Evolutionary conservation across 164 flowering plant genomes (phyloP), one percentile per base, ranked within the genome.

Genomic region (Berberis vulgaris): DNA sequence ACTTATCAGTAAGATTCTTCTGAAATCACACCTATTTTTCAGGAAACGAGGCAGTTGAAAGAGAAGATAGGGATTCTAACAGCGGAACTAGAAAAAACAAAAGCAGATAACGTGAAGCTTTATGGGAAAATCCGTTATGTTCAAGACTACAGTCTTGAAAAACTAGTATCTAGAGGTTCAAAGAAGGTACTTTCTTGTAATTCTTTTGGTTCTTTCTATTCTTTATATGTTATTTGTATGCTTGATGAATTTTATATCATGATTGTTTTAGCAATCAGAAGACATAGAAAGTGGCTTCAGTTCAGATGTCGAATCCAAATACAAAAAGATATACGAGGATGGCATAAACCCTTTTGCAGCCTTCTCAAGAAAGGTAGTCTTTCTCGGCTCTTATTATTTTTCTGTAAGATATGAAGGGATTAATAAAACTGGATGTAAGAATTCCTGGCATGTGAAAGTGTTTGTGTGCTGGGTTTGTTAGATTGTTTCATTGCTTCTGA

Each of bases 281-380:
- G 99, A 95, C 74, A 66, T 91, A 61, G 99, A 95, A 78, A 83
- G 99, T 79, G 99, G 99, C 56, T 89, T 86, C 74, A 78, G 79
- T 65, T 91, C 99, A 47, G 99, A 95, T 79, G 88, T 89, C 43
- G 99, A 95, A 76, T 88, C 97, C 47, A 95, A 95, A 76, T 95
- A 95, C 79, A 95, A 89, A 81, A 95, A 91, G 70, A 89, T 95
- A 54, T 91, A 95, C 54, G 99, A 95, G 69, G 99, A 95, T 73
- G 99, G 88, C 71, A 95, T 95, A 66, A 95, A 95, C 78, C 99
- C 99, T 43, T 95, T 95, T 81, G 97, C 97, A n/a, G 99, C 99
- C 57, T 95, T 95, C 76, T 95, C 99, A 1, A 91, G 83, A 72
- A 95, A 84, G 98, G 99, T 95, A 47, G 8, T 43, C 26, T 54